Base-by-base conservation (phyloP, 116 monocot species). In the Zostera marina region DNA sequence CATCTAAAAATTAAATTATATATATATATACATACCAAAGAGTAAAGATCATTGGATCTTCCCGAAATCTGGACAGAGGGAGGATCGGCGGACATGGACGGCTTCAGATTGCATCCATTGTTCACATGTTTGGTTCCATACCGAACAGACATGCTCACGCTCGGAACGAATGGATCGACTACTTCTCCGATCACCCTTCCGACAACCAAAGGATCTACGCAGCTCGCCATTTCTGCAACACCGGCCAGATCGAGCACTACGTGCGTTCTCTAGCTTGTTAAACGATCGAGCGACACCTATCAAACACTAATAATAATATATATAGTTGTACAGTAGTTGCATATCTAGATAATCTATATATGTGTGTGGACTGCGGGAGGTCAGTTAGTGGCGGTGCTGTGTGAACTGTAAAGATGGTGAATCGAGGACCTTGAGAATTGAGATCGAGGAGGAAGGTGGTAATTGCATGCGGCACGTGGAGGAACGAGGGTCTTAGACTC, bases 111-210 rank as follows among this genome's bases (percentile, higher is more conserved):
- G 45, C 84, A 87, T 52, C 93, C 88, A 46, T 84, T 93, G 81
- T 68, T 81, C 41, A 93, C 72, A 47, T 88, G 81, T 73, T 77
- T 93, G 16, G 68, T 14, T 13, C 77, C 84, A 42, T 73, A 93
- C 41, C 58, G 46, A 5, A 84, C 81, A 0, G 81, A 71, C 77
- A 93, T 75, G 81, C 23, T 64, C 2, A 75, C 61, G 3, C 68
- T 72, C 3, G 93, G 88, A 12, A 84, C 77, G 60, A 93, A 93
- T 44, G 84, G 61, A 64, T 93, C 93, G 8, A 93, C 81, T 39
- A 93, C 93, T 20, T 93, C 93, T 0, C 84, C 88, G 21, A 93
- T 81, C 60, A 93, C 93, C 22, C 81, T 71, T 8, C 93, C 93
- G 0, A 93, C 79, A 46, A 84, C 84, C 19, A 93, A 56, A 4